Base-by-base conservation (phyloP, 2,329 filamentous ascomycete species). In the Alternaria infectoria region DNA sequence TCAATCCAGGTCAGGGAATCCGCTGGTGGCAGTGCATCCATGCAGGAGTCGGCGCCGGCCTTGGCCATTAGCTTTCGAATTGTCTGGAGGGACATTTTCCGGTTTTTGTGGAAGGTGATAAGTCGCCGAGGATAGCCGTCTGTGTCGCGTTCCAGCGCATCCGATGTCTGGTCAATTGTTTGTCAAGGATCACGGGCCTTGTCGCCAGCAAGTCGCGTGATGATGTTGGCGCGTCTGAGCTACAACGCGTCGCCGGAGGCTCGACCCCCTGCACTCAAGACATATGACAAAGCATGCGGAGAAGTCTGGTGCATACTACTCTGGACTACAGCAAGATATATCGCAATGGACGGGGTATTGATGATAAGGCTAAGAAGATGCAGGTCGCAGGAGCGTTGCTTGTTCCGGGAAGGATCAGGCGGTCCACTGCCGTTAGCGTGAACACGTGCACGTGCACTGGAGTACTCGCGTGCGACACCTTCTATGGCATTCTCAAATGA, bases 361-460 rank as follows among this genome's bases (percentile, higher is more conserved):
- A 49, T 28, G 28, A 13, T 23, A 17, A 47, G 28, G 59, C 23
- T 36, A 32, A 17, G 30, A 13, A 28, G 28, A 58, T 50, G 47
- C 59, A 51, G 46, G 59, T 32, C 30, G 32, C 36, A 61, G 47
- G 23, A 58, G 32, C 40, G 40, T 40, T 23, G 45, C 21, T 49
- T 19, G 30, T 56, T 30, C 28, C 17, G 54, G 40, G 25, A 19
- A 25, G 36, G 54, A 25, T 43, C n/a, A 32, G 47, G 54, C 49
- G 19, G 19, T 21, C 49, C 13, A 11, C 5, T n/a, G 19, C 26
- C 23, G 23, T 45, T 58, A 52, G 59, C 54, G 54, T 43, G 50
- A 51, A 40, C 59, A 61, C 59, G 59, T 61, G 59, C 59, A 61
- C 59, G 59, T 61, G 59, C 54, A 40, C 45, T 52, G 36, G 36